Conservation (phyloP, 148 eudicot genomes). For the Rhododendron ovatum region DNA sequence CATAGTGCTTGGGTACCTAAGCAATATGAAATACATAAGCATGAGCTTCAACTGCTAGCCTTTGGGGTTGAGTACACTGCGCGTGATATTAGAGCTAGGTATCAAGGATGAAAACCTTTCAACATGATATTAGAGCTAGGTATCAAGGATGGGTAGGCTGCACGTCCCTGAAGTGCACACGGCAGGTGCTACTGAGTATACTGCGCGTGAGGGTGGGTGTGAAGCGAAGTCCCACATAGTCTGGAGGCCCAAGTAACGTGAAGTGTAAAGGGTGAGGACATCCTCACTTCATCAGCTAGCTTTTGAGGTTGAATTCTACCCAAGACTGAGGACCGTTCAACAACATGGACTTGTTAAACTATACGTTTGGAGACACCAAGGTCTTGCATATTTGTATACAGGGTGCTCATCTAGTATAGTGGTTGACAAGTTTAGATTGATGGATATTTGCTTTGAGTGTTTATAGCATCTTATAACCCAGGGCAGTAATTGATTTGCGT, state of each 20-base stretch:
- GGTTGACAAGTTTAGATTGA: neutral
- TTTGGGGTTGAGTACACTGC: neutral
- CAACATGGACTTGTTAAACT: neutral
- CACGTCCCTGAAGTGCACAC: neutral
- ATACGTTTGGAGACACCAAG: neutral
- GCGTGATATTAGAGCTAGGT: neutral
- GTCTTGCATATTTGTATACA: neutral
- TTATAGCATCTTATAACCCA: neutral
- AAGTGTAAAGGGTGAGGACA: neutral
- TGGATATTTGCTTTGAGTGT: neutral
- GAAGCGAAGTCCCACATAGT: neutral
- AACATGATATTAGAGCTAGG: no score
- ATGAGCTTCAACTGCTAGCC: neutral
- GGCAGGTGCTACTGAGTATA: neutral
- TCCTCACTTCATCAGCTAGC: neutral
- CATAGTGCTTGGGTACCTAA: neutral
- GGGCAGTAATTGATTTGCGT: neutral
- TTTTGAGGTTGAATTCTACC: neutral
- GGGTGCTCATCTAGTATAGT: neutral
- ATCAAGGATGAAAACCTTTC: no score
- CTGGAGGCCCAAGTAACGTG: neutral
- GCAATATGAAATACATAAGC: neutral
- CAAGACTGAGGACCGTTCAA: neutral
- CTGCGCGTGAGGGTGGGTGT: neutral
- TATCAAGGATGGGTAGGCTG: neutral